These are phyloP conservation scores for Linnemannia exigua DNA, from an alignment of 192 early-diverging fungal genomes.

Conservation along the genomic window DNA sequence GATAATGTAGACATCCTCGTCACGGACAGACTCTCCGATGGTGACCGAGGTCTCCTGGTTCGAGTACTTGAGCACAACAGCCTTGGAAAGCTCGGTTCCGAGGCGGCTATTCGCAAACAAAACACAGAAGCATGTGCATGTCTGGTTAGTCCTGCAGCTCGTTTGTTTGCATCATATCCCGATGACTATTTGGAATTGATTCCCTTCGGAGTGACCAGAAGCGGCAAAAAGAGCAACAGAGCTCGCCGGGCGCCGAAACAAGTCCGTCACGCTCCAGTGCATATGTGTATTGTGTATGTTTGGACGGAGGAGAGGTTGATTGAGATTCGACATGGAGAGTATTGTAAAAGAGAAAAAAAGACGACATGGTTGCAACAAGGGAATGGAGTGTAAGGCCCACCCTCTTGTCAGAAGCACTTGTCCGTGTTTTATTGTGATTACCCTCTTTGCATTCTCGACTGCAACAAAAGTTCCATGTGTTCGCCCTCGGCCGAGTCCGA, in stretches of 20 bases:
- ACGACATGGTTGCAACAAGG: not conserved
- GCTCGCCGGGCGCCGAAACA: not conserved
- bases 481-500: conserved; percentile 8
- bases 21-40: conserved; percentile 95
- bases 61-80: conserved; percentile 95
- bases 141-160: conserved; percentile 1
- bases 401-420: not conserved
- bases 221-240: conserved; percentile 1
- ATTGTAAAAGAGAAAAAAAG: not conserved
- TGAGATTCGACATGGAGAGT: conserved; percentile 10
- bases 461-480: not conserved
- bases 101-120: conserved; percentile 75
- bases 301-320: not conserved
- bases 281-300: not conserved
- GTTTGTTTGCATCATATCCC: not conserved
- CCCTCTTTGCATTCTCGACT: not conserved
- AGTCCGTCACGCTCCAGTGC: not conserved
- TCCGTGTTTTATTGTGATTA: not conserved
- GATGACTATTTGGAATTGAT: not conserved
- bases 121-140: not conserved
- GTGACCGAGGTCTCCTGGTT: conserved; percentile 98
- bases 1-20: conserved; percentile 98
- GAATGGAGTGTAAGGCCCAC: not conserved
- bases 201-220: conserved; percentile 17
- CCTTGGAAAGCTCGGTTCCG: conserved; percentile 93